Evolutionary conservation across 2,329 filamentous ascomycete genomes (phyloP).

Genomic region (Botrytis fragariae): DNA sequence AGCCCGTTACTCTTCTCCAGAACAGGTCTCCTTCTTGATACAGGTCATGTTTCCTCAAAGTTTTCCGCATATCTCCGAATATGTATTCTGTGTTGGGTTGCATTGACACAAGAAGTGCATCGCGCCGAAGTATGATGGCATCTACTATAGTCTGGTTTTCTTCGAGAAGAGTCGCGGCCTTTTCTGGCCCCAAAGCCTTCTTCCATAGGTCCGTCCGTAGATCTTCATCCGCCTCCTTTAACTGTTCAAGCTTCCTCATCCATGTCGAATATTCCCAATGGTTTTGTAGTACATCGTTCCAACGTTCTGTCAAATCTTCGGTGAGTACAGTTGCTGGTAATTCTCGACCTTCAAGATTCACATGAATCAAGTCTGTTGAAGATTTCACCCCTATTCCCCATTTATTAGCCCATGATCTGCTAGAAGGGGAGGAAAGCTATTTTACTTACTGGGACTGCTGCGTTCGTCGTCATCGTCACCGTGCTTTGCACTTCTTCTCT

Average conservation of each 20-base stretch:
- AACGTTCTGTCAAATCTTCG: not conserved
- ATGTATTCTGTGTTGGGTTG: not conserved
- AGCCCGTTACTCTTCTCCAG: not conserved
- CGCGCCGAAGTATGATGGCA: not conserved
- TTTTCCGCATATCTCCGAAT: not conserved
- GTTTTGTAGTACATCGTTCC: not conserved
- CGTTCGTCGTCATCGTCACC: not conserved
- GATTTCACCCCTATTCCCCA: not conserved
- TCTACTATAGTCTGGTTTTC: not conserved
- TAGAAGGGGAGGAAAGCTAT: not conserved
- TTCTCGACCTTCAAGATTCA: not conserved
- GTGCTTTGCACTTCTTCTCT: not conserved
- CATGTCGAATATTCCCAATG: not conserved
- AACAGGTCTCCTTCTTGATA: not conserved
- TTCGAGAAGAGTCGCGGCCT: not conserved
- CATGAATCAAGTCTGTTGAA: not conserved
- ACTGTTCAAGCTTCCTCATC: not conserved
- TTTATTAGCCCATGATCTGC: not conserved
- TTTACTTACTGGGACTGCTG: not conserved
- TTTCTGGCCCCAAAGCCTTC: not conserved
- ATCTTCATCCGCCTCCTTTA: not conserved
- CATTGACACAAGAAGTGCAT: not conserved
- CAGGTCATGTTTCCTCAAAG: not conserved
- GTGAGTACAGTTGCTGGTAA: not conserved
- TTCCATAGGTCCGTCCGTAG: not conserved